phyloP scores from a whole-genome alignment of 176 grass and related monocot genomes.

The Hordeum marinum region DNA sequence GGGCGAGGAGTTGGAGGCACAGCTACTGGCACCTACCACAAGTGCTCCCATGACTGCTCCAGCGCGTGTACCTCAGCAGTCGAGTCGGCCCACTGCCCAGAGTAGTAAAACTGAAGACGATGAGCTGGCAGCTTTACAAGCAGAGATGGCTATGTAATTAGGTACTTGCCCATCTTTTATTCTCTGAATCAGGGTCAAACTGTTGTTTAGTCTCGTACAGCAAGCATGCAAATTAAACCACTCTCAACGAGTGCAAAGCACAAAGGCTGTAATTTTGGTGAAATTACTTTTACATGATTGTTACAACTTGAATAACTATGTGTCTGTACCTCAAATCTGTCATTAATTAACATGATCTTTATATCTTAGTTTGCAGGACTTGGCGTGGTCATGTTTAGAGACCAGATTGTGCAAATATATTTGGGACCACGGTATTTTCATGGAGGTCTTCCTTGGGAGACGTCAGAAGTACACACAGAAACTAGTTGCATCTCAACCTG shows the following conservation, averaged over 20 bases:
- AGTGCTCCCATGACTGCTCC: slow-evolving; percentile 49
- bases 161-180: slow-evolving; percentile 23
- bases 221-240: neutral
- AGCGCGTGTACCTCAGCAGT: slow-evolving; percentile 43
- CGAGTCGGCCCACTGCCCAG: slow-evolving; percentile 50
- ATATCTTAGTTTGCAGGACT: slow-evolving; percentile 18
- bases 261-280: neutral
- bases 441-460: slow-evolving; percentile 32
- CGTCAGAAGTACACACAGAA: slow-evolving; percentile 19
- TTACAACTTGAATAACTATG: neutral
- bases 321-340: neutral
- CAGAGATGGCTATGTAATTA: slow-evolving; percentile 92
- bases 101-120: slow-evolving; percentile 69
- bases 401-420: slow-evolving; percentile 19
- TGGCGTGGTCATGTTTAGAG: neutral
- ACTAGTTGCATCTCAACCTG: slow-evolving; percentile 10
- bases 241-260: neutral
- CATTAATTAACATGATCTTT: neutral
- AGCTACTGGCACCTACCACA: slow-evolving; percentile 66
- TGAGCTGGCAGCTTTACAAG: slow-evolving; percentile 85
- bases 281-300: neutral
- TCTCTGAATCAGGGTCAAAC: neutral
- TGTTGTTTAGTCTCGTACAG: neutral
- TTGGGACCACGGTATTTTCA: slow-evolving; percentile 5
- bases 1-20: slow-evolving; percentile 69